phyloP scores from a whole-genome alignment of 805 yeast species.

The Ogataea corticis region DNA sequence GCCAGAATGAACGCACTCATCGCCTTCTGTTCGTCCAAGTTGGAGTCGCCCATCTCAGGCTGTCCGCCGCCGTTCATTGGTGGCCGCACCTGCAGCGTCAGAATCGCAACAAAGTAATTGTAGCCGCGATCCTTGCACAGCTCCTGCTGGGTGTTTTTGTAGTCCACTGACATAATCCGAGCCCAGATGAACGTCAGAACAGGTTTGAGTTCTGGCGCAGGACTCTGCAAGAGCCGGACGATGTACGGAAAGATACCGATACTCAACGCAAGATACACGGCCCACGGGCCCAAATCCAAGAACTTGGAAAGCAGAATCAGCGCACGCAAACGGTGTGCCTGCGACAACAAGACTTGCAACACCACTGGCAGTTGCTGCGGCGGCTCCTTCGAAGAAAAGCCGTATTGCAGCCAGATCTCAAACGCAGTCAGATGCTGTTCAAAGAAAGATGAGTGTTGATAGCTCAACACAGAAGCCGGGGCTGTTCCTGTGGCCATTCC shows the following conservation, averaged over 20 bases:
- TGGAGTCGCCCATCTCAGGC: slow-evolving; percentile 37
- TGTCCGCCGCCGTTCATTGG: neutral
- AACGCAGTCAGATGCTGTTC: slow-evolving; percentile 96
- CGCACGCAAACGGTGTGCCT: slow-evolving; percentile 90
- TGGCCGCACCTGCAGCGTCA: slow-evolving; percentile 43
- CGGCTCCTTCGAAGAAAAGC: slow-evolving; percentile 77
- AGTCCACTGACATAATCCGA: slow-evolving; percentile 93
- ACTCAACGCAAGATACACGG: slow-evolving; percentile 87
- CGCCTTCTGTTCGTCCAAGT: slow-evolving; percentile 85
- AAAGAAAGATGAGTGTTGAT: slow-evolving; percentile 90
- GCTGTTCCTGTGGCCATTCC: no score
- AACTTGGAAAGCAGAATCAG: slow-evolving; percentile 79
- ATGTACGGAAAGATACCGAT: slow-evolving; percentile 97
- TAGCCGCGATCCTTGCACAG: slow-evolving; percentile 88
- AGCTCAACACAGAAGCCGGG: slow-evolving; percentile 39
- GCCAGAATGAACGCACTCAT: slow-evolving; percentile 92
- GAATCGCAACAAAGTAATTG: slow-evolving; percentile 79
- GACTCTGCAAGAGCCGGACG: slow-evolving; percentile 83
- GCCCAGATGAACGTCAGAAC: slow-evolving; percentile 97
- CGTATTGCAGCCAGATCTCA: slow-evolving; percentile 93
- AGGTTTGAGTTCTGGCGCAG: slow-evolving; percentile 93
- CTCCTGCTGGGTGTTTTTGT: slow-evolving; percentile 86
- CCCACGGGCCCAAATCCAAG: slow-evolving; percentile 96
- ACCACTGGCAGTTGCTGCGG: slow-evolving; percentile 97
- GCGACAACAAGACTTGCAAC: slow-evolving; percentile 87